Evolutionary conservation across 2,329 filamentous ascomycete species (phyloP), one percentile per base, ranked within the genome.

Genomic region (Colletotrichum zoysiae): DNA sequence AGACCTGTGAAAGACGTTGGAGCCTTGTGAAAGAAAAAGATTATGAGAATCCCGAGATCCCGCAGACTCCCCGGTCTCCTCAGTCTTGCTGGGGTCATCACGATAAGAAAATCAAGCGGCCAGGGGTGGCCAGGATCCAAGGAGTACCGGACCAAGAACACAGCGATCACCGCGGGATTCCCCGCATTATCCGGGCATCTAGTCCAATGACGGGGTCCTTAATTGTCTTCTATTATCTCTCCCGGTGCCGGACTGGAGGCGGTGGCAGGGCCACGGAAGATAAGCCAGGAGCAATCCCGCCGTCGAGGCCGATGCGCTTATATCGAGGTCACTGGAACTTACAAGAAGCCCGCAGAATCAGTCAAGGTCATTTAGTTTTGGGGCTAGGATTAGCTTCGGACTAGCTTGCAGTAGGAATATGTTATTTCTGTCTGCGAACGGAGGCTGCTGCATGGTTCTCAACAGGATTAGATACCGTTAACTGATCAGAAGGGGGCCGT

Each of bases 161-260:
- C 46, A 46, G 38, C 40, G 59, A 69, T 56, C 59, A 5, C 8
- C 53, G 26, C 23, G n/a, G 40, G 48, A 14, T 40, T 64, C 69
- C 69, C 69, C 69, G 69, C 69, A 69, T 64, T 60, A 51, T 60
- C 53, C 53, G 55, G 33, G 38, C 30, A 35, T 38, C 23, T 18
- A 18, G 40, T 5, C 69, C 69, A 71, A 71, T 65, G 16, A 64
- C n/a, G 16, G 20, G 14, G 6, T 23, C n/a, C 3, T 48, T 35
- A n/a, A 12, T 46, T 38, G 51, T 50, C 51, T 48, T 64, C 35
- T 71, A 65, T 69, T 69, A 65, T 71, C 69, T 64, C 35, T 58
- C 38, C 38, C 58, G 11, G 38, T 53, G 20, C 51, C 59, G 53
- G 58, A 58, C 23, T 30, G 12, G 33, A 14, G 23, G 35, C 65